Conservation (phyloP, 2,329 filamentous ascomycete genomes). For the Diplodia sapinea region DNA sequence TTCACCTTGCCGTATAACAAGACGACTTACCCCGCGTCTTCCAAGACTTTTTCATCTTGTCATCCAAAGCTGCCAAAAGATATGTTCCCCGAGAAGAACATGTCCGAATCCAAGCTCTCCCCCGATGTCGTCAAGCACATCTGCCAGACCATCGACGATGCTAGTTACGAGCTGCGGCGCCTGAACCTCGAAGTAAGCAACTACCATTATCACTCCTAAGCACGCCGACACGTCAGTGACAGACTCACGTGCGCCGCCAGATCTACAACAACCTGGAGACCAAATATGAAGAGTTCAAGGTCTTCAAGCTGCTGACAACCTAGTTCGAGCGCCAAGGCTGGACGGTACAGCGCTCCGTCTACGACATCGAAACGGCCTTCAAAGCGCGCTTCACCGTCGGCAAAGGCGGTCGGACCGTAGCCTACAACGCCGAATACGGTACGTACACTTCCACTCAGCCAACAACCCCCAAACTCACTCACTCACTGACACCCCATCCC, state of each 20-base stretch:
- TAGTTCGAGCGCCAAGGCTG: slow-evolving; percentile 57
- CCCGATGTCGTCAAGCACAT: neutral
- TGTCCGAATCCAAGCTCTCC: slow-evolving; percentile 4
- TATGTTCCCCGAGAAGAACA: neutral
- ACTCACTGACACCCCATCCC: neutral
- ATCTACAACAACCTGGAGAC: slow-evolving; percentile 61
- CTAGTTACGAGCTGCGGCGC: slow-evolving; percentile 19
- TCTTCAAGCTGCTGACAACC: slow-evolving; percentile 57
- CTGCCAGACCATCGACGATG: slow-evolving; percentile 15
- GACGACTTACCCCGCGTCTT: neutral
- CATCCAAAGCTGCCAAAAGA: neutral
- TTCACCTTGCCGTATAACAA: neutral
- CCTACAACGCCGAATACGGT: slow-evolving; percentile 52
- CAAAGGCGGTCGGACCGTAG: slow-evolving; percentile 55
- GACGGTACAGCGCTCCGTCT: slow-evolving; percentile 59
- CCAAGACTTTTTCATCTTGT: neutral
- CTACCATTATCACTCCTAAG: slow-evolving; percentile 23
- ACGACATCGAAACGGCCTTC: slow-evolving; percentile 61
- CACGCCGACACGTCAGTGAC: slow-evolving; percentile 35
- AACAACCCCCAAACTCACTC: neutral
- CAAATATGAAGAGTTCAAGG: slow-evolving; percentile 55
- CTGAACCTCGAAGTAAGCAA: slow-evolving; percentile 15
- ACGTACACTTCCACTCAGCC: neutral
- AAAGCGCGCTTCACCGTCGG: slow-evolving; percentile 51
- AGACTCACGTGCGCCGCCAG: slow-evolving; percentile 29